A percentile compares a stretch with the other conserved stretches of the same genome.
Conservation (phyloP, 345 rosid species). For the Eucalyptus guilfoylei region DNA sequence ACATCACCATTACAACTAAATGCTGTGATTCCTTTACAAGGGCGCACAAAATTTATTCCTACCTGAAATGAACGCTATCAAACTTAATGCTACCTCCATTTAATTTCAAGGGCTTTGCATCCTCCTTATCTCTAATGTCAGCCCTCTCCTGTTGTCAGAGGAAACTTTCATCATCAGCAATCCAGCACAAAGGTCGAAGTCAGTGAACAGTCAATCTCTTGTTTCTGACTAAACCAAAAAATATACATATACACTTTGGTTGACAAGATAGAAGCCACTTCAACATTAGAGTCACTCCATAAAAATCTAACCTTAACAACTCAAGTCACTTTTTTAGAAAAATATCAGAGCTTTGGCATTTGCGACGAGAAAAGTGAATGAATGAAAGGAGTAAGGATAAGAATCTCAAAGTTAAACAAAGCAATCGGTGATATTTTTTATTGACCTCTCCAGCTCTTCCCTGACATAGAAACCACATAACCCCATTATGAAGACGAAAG, state of each 20-base stretch:
- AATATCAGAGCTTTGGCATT: not conserved
- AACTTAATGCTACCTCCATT: constrained; percentile 80
- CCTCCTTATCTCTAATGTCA: constrained; percentile 58
- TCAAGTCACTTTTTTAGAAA: not conserved
- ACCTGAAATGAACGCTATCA: constrained; percentile 90
- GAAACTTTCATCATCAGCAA: not conserved
- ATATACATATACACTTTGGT: not conserved
- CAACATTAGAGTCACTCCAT: not conserved
- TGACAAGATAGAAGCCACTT: not conserved
- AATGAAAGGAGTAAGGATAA: not conserved
- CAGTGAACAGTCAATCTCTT: not conserved
- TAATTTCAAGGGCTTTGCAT: constrained; percentile 58
- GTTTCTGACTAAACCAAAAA: not conserved
- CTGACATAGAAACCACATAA: not conserved
- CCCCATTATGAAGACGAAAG: not conserved
- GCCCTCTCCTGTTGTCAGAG: constrained; percentile 55
- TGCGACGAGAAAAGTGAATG: not conserved
- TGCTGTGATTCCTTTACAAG: not conserved
- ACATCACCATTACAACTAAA: not conserved
- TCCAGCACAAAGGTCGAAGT: not conserved
- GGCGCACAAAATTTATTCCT: not conserved
- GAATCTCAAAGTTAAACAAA: not conserved
- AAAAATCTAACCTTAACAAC: not conserved
- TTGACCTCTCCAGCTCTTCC: not conserved
- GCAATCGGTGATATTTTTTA: not conserved